Evolutionary conservation across 371 early-diverging fungal genomes (phyloP).

Genomic region (Mortierella sp.): DNA sequence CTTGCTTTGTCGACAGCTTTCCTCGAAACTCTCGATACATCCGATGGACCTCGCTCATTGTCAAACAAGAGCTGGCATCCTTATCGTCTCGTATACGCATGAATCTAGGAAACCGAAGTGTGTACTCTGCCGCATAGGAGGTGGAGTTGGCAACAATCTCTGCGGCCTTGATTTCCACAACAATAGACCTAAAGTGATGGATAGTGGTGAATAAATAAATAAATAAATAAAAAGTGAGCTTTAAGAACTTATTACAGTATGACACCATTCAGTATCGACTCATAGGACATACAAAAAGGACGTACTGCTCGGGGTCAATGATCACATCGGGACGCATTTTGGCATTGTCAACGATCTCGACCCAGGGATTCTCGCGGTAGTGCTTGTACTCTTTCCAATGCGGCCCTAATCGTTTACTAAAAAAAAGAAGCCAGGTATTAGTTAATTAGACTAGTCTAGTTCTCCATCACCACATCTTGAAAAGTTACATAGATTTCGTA

Average conservation of each 20-base stretch:
- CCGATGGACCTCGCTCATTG: slow-evolving; percentile 49
- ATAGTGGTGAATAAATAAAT: neutral
- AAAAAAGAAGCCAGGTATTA: neutral
- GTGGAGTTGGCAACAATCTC: slow-evolving; percentile 66
- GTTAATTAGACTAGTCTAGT: neutral
- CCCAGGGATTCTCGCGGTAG: slow-evolving; percentile 44
- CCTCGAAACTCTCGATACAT: slow-evolving; percentile 51
- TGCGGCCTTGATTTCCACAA: slow-evolving; percentile 75
- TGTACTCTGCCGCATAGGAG: slow-evolving; percentile 66
- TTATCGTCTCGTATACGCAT: slow-evolving; percentile 74
- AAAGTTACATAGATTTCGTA: slow-evolving; percentile 13
- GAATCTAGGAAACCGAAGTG: slow-evolving; percentile 83
- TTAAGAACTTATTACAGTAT: too few species aligned
- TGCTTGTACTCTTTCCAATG: slow-evolving; percentile 47
- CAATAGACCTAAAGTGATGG: slow-evolving; percentile 56
- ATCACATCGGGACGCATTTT: slow-evolving; percentile 77
- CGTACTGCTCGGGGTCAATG: slow-evolving; percentile 63
- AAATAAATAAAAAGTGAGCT: too few species aligned
- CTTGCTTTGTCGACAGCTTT: slow-evolving; percentile 28
- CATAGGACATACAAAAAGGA: neutral
- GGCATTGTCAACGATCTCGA: slow-evolving; percentile 50
- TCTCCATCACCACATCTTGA: neutral
- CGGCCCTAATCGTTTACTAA: slow-evolving; percentile 28
- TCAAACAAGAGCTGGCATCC: slow-evolving; percentile 66
- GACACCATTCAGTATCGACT: too few species aligned